Conservation (phyloP, 257 asterid genomes). For the Petunia secreta region DNA sequence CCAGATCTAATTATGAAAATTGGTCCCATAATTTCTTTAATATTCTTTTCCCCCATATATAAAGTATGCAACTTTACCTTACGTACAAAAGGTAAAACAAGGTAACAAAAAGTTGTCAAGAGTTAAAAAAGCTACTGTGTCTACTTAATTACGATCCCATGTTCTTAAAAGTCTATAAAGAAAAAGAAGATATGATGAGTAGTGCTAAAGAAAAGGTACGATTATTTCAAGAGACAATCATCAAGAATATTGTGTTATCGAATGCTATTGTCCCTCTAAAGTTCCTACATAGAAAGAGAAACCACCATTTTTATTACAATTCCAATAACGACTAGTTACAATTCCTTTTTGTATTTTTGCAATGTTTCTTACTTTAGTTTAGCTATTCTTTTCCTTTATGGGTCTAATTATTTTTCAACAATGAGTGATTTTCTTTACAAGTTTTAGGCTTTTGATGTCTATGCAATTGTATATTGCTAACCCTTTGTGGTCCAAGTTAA, state of each 20-base stretch:
- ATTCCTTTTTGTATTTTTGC: background rate
- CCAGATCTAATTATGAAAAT: conserved; percentile 18
- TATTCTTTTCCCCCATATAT: conserved; percentile 6
- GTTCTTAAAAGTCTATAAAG: conserved; percentile 28
- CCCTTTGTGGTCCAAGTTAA: background rate
- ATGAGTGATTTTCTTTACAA: background rate
- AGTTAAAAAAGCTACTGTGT: conserved; percentile 15
- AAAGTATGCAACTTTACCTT: conserved; percentile 44
- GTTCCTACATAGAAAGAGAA: conserved; percentile 24
- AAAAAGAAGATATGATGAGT: conserved; percentile 23
- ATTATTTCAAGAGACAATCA: conserved; percentile 29
- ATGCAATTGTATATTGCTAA: background rate
- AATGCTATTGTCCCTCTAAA: conserved; percentile 26
- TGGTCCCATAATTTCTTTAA: conserved; percentile 21
- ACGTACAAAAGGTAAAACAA: conserved; percentile 32
- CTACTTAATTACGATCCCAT: conserved; percentile 24
- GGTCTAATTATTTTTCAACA: conserved; percentile 3
- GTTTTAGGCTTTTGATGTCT: conserved; percentile 8
- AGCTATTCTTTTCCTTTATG: background rate
- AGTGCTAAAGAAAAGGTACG: conserved; percentile 17
- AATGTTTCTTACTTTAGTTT: background rate
- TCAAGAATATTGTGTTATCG: background rate
- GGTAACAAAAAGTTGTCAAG: conserved; percentile 4
- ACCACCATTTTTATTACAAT: background rate
- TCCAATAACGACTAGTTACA: background rate